These are phyloP conservation scores for Trametes gibbosa DNA, from an alignment of 768 basidiomycete species.

Conservation along the genomic window DNA sequence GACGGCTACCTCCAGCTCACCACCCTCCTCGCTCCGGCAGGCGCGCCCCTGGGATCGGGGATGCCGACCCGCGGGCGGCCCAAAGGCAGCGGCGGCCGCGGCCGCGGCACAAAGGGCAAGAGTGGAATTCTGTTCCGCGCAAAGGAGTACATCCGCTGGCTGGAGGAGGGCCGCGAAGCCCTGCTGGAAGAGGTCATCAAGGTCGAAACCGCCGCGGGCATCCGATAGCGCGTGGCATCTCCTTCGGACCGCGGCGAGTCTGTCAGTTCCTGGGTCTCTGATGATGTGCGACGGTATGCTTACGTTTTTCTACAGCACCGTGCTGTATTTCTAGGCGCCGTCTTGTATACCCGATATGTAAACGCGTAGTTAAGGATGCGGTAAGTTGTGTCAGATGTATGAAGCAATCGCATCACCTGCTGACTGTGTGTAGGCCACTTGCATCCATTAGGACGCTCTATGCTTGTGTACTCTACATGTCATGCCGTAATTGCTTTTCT, in stretches of 20 bases:
- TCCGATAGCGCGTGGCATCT: constrained; percentile 33
- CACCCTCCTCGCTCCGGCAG: constrained; percentile 75
- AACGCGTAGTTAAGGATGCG: no score
- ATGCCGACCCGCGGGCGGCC: constrained; percentile 79
- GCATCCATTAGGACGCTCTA: no score
- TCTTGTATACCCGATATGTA: neutral
- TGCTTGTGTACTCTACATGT: no score
- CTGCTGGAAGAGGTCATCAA: constrained; percentile 65
- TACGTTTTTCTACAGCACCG: neutral
- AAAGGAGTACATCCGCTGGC: constrained; percentile 80
- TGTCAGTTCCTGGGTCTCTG: neutral
- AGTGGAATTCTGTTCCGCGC: constrained; percentile 86
- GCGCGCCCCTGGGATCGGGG: constrained; percentile 58
- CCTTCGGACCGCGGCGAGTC: neutral
- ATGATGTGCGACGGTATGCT: neutral
- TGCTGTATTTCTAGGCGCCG: neutral
- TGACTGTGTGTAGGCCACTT: no score
- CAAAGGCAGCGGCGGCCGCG: constrained; percentile 64
- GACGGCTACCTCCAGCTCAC: constrained; percentile 88
- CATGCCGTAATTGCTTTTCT: no score
- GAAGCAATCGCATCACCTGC: no score
- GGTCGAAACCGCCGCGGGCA: constrained; percentile 66
- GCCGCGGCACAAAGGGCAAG: constrained; percentile 75
- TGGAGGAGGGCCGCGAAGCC: constrained; percentile 79
- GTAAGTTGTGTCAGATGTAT: no score